Evolutionary conservation across 352 stramenopile genomes (phyloP), one percentile per base, ranked within the genome.

Genomic region (Pythium scleroteichum): DNA sequence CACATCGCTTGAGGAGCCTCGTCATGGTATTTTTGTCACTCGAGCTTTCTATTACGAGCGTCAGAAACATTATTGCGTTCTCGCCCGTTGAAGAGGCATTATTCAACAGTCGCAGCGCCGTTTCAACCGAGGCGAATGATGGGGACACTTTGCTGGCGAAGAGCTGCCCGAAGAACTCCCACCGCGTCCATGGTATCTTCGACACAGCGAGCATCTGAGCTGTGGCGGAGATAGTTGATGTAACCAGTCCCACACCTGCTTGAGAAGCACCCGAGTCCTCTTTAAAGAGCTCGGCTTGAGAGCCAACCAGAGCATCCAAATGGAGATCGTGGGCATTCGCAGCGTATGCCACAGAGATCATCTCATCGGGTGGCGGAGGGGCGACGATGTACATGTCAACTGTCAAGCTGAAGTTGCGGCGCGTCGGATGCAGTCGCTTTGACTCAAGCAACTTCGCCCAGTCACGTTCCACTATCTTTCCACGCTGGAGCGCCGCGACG

Each of bases 101-200:
- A 35, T 41, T 56, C 6, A 58, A 45, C 24, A 68, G 22, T 20
- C 48, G 32, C 19, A 68, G 22, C 6, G 61, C 53, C 0, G 53
- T 53, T 29, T 63, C 46, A 4, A 68, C 24, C 1, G 45, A 51
- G 9, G 16, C 10, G 6, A 52, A 10, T 0, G 33, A 62, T 16
- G 52, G 57, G 5, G 48, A 8, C 4, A 22, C 23, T 9, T 3
- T 23, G 6, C 24, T 40, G n/a, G 16, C 48, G 19, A 16, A 52
- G 22, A 68, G 44, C 3, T 63, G 61, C 4, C 61, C 61, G 17
- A 59, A 63, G 24, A 68, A 55, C 53, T 68, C 47, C 61, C 61
- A 63, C 13, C 49, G 53, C 23, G 61, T 59, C 61, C 61, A 68
- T 16, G 61, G 53, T 4, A 27, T 17, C 2, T 51, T 47, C 0